Evolutionary conservation across 2,329 filamentous ascomycete genomes (phyloP).

Genomic region (Phaeomoniella chlamydospora): DNA sequence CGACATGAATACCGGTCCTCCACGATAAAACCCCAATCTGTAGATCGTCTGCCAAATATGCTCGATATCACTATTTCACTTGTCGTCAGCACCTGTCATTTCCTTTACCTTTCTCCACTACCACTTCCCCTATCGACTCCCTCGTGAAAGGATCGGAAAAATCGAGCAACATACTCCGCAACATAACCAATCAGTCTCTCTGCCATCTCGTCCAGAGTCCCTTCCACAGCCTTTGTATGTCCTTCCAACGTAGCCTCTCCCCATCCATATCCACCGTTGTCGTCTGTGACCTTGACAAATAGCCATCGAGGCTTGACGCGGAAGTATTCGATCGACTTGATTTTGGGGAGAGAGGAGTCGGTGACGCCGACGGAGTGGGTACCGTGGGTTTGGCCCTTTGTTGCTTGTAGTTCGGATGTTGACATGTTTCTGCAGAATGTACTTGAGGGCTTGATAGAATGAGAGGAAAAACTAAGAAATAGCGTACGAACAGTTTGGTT

Average conservation of each 20-base stretch:
- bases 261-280: slow-evolving; percentile 52
- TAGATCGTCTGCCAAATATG: slow-evolving; percentile 56
- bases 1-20: slow-evolving; percentile 68
- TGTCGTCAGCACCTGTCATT: neutral
- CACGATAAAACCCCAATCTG: slow-evolving; percentile 60
- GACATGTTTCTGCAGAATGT: too few relatives aligned
- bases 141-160: neutral
- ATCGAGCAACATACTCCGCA: slow-evolving; percentile 43
- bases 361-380: too few relatives aligned
- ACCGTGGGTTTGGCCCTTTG: too few relatives aligned
- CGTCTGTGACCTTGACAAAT: slow-evolving; percentile 62
- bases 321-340: slow-evolving; percentile 57
- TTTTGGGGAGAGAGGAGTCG: too few relatives aligned
- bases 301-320: slow-evolving; percentile 62
- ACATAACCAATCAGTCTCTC: slow-evolving; percentile 50
- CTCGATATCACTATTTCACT: slow-evolving; percentile 47
- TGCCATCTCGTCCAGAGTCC: slow-evolving; percentile 53
- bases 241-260: slow-evolving; percentile 63
- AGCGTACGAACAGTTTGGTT: too few relatives aligned
- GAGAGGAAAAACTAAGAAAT: too few relatives aligned
- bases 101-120: too few relatives aligned
- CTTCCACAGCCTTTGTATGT: slow-evolving; percentile 60
- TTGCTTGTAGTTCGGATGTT: too few relatives aligned
- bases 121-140: too few relatives aligned
- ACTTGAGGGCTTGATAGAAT: too few relatives aligned